Evolutionary conservation across 495 filamentous ascomycete genomes (phyloP).

Genomic region (Penicillium chermesinum): DNA sequence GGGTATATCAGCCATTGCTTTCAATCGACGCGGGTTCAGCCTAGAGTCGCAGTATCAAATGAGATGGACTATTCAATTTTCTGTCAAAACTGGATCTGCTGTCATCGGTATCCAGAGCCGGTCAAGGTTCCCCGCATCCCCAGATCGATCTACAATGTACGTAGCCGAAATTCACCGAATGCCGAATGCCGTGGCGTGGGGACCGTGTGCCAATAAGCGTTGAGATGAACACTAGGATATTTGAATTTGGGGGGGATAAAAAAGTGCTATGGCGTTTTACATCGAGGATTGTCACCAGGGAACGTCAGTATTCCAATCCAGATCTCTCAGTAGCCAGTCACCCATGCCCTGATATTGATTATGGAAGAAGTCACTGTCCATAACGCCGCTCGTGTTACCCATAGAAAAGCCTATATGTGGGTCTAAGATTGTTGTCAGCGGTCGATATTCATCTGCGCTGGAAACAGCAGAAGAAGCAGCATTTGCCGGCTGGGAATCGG

Average conservation of each 20-base stretch:
- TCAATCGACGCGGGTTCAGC: no score
- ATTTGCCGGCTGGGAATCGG: not conserved
- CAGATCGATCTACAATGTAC: constrained; percentile 1
- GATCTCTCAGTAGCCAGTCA: constrained; percentile 15
- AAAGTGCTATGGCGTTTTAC: not conserved
- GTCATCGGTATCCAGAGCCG: no score
- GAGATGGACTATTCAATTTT: no score
- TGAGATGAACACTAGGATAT: no score
- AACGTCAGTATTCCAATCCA: constrained; percentile 13
- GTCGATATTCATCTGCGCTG: constrained; percentile 10
- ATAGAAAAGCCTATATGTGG: constrained; percentile 11
- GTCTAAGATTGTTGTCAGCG: constrained; percentile 14
- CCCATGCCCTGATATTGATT: constrained; percentile 21
- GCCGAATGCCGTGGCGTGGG: constrained; percentile 9
- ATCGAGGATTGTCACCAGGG: constrained; percentile 6
- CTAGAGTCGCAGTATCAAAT: no score
- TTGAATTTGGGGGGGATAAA: not conserved
- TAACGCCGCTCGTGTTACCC: constrained; percentile 4
- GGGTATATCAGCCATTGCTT: constrained; percentile 19
- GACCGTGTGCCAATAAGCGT: no score
- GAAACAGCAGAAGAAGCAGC: not conserved
- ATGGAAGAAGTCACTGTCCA: constrained; percentile 8
- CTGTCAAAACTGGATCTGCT: no score
- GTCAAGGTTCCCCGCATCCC: constrained; percentile 16
- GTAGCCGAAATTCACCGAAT: constrained; percentile 18